Evolutionary conservation across 306 rosid genomes (phyloP).

Genomic region (Dicorynia guianensis): DNA sequence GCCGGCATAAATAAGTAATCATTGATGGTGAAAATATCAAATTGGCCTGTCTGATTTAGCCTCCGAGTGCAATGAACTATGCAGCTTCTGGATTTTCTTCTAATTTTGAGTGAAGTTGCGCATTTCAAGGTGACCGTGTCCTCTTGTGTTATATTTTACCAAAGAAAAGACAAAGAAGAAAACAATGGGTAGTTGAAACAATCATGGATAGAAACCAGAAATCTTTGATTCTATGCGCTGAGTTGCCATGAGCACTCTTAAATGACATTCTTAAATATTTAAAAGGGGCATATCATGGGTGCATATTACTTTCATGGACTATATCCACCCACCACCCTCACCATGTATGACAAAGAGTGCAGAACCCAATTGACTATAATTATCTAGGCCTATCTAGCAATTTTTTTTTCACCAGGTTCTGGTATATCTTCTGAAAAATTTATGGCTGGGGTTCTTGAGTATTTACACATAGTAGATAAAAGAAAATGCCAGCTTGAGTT

Average conservation of each 20-base stretch:
- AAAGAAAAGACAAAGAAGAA: slow-evolving; percentile 6
- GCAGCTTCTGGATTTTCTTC: slow-evolving; percentile 37
- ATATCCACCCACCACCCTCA: slow-evolving; percentile 7
- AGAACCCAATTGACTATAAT: slow-evolving; percentile 20
- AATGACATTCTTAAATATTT: slow-evolving; percentile 21
- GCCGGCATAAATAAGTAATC: slow-evolving; percentile 43
- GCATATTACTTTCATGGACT: slow-evolving; percentile 4
- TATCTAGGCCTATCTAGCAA: neutral
- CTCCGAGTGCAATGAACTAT: slow-evolving; percentile 38
- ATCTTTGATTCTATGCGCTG: slow-evolving; percentile 30
- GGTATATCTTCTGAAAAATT: neutral
- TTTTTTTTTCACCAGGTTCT: neutral
- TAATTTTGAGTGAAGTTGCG: slow-evolving; percentile 31
- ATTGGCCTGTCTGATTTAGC: slow-evolving; percentile 35
- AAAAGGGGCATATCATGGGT: slow-evolving; percentile 41
- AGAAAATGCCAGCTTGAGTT: neutral
- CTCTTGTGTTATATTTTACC: slow-evolving; percentile 16
- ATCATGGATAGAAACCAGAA: slow-evolving; percentile 30
- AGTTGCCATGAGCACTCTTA: slow-evolving; percentile 13
- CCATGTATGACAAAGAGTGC: slow-evolving; percentile 39
- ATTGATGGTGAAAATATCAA: slow-evolving; percentile 39
- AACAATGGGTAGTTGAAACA: slow-evolving; percentile 33
- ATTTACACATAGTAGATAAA: neutral
- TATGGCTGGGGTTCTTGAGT: neutral
- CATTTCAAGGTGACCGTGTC: slow-evolving; percentile 41